Conservation (phyloP, 2,329 filamentous ascomycete genomes). For the Arthrobotrys entomopaga region DNA sequence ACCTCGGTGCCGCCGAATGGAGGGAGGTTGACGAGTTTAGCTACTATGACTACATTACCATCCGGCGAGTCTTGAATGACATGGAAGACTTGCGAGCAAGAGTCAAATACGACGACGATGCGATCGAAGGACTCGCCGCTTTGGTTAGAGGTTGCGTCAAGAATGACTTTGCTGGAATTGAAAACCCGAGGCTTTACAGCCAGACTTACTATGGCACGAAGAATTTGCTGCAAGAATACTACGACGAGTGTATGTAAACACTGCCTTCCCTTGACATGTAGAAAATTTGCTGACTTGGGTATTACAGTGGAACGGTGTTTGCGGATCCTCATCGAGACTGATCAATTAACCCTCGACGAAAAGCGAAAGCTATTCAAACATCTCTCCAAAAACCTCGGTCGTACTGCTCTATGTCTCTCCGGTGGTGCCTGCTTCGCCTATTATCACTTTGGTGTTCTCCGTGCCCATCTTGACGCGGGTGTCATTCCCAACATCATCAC, state of each 20-base stretch:
- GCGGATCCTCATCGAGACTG: conserved; percentile 74
- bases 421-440: conserved; percentile 88
- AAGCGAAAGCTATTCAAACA: conserved; percentile 88
- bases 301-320: conserved; percentile 72
- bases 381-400: conserved; percentile 87
- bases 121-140: conserved; percentile 78
- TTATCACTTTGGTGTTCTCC: conserved; percentile 93
- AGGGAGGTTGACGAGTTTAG: conserved; percentile 80
- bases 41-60: conserved; percentile 88
- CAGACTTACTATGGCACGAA: conserved; percentile 99
- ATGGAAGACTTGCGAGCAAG: conserved; percentile 71
- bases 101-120: conserved; percentile 68
- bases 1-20: conserved; percentile 83
- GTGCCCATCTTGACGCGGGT: conserved; percentile 85
- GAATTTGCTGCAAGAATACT: conserved; percentile 85
- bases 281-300: conserved; percentile 7
- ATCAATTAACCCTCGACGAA: conserved; percentile 74
- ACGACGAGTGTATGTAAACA: conserved; percentile 75
- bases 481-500: conserved; percentile 93
- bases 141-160: conserved; percentile 92
- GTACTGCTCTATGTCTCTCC: conserved; percentile 90
- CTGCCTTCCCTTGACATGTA: background rate
- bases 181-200: conserved; percentile 93
- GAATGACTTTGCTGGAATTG: conserved; percentile 95
- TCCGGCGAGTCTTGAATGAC: conserved; percentile 79